These are phyloP conservation scores for Rhynchospora breviuscula DNA, from an alignment of 176 grass and related monocot species.

Conservation along the genomic window DNA sequence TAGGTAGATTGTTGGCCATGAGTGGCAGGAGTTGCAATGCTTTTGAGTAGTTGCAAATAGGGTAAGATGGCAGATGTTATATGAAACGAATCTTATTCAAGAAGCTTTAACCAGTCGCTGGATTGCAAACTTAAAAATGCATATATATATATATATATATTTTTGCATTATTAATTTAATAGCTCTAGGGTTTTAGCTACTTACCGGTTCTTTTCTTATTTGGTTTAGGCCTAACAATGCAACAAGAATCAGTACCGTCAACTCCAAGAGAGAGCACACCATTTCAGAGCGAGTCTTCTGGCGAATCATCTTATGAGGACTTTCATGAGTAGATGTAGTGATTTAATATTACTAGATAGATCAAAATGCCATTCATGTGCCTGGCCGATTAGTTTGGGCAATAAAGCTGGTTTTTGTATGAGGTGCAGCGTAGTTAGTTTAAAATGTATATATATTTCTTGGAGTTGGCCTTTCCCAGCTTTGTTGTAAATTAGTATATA, in stretches of 20 bases:
- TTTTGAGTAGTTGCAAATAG: not conserved
- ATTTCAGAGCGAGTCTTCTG: constrained; percentile 91
- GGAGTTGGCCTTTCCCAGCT: not conserved
- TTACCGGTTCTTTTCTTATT: not conserved
- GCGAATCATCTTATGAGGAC: constrained; percentile 75
- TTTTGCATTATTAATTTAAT: constrained; percentile 5
- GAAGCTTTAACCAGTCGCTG: not conserved
- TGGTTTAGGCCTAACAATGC: constrained; percentile 42
- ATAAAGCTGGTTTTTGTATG: constrained; percentile 16
- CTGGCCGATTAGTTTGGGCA: constrained; percentile 10
- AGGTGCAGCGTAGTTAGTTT: constrained; percentile 8
- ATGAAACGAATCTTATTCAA: not conserved
- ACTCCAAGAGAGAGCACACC: constrained; percentile 74
- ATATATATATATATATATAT: not conserved
- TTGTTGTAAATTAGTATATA: constrained; percentile 13
- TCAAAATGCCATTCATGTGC: not conserved
- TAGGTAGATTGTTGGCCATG: not conserved
- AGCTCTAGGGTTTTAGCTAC: not conserved
- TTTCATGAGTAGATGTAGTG: constrained; percentile 51
- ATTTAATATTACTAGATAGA: not conserved
- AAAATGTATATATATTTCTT: constrained; percentile 14
- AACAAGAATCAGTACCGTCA: constrained; percentile 73
- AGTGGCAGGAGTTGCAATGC: not conserved
- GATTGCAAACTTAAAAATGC: not conserved
- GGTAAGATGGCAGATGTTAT: not conserved